A percentile compares a stretch with the other conserved stretches of the same genome.
Evolutionary conservation across 2,329 filamentous ascomycete genomes (phyloP).

Genomic region (Paracoccidioides brasiliensis): DNA sequence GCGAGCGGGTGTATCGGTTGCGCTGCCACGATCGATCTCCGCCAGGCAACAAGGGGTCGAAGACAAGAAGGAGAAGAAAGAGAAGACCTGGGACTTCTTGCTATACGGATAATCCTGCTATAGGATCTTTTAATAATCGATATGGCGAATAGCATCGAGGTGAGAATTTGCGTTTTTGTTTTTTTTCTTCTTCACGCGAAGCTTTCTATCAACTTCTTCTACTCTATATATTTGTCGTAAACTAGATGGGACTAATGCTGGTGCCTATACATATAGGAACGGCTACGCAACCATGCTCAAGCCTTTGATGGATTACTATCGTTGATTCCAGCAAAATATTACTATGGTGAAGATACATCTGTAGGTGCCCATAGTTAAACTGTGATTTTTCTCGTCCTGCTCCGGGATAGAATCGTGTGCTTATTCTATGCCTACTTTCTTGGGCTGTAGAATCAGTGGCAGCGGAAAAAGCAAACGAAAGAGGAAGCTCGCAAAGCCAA

Average conservation of each 20-base stretch:
- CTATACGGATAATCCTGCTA: not conserved
- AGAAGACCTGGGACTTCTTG: not conserved
- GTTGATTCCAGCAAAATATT: slow-evolving; percentile 78
- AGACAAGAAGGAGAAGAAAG: not conserved
- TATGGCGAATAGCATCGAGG: slow-evolving; percentile 14
- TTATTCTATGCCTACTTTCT: slow-evolving; percentile 6
- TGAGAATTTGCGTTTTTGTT: slow-evolving; percentile 1
- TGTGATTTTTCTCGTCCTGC: not conserved
- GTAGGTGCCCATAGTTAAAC: slow-evolving; percentile 41
- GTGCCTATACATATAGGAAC: slow-evolving; percentile 28
- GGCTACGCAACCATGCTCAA: slow-evolving; percentile 45
- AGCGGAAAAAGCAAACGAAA: slow-evolving; percentile 89
- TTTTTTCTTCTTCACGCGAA: not conserved
- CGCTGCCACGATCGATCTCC: not conserved
- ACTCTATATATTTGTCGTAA: not conserved
- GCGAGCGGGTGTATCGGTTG: not conserved
- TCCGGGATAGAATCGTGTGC: not conserved
- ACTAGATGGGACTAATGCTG: slow-evolving; percentile 11
- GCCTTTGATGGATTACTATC: slow-evolving; percentile 80
- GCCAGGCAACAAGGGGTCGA: not conserved
- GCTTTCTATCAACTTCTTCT: not conserved
- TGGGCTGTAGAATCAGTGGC: slow-evolving; percentile 68
- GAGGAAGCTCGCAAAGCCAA: slow-evolving; percentile 72
- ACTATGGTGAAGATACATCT: slow-evolving; percentile 74
- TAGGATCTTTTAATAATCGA: not conserved